A percentile compares a stretch with the other conserved stretches of the same genome.
Evolutionary conservation across 768 basidiomycete species (phyloP).

Genomic region (Lactarius trivialis): DNA sequence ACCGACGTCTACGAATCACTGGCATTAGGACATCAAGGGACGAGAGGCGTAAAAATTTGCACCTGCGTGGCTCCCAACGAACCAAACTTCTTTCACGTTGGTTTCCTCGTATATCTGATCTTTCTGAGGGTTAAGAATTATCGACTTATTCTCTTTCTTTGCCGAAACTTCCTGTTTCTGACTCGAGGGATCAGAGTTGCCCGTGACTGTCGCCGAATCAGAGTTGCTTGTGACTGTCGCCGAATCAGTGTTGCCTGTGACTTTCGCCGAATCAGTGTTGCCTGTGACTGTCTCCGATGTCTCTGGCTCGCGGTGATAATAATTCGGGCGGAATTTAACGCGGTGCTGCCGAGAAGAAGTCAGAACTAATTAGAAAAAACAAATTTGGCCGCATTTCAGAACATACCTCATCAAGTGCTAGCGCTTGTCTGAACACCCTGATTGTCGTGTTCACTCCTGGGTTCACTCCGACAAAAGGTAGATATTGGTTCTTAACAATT

Average conservation of each 20-base stretch:
- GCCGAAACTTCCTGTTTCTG: background rate
- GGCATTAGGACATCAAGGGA: background rate
- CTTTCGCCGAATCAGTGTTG: no score
- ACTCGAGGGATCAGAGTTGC: background rate
- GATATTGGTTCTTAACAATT: constrained; percentile 44
- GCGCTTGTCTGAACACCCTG: constrained; percentile 68
- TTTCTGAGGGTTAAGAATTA: background rate
- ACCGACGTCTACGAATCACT: constrained; percentile 11
- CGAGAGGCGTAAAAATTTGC: background rate
- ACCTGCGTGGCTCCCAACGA: constrained; percentile 11
- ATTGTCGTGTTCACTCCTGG: constrained; percentile 49
- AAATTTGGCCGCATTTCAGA: no score
- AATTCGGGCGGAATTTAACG: no score
- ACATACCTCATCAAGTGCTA: constrained; percentile 69
- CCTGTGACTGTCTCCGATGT: no score
- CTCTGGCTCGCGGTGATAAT: no score
- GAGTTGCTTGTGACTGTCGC: no score
- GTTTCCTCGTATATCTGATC: background rate
- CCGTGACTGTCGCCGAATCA: no score
- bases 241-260: no score
- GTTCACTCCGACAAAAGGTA: constrained; percentile 64
- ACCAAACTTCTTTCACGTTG: constrained; percentile 15
- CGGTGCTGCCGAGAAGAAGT: no score
- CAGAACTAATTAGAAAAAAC: no score
- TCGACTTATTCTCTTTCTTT: background rate